A percentile compares a stretch with the other conserved stretches of the same genome.
Evolutionary conservation across 148 eudicot genomes (phyloP).

Genomic region (Bassia scoparia): DNA sequence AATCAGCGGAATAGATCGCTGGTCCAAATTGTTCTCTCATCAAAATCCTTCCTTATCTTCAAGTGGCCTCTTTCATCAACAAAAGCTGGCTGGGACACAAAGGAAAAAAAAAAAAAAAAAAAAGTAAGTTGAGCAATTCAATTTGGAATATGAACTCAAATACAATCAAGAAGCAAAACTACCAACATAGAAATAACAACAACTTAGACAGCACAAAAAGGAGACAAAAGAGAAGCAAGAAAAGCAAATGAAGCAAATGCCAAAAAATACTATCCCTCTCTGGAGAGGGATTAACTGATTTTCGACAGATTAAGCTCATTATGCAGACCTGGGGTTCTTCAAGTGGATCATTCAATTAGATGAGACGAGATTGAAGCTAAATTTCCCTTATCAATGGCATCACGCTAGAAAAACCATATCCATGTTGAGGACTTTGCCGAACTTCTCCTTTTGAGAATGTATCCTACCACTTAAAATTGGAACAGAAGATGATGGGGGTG

Average conservation of each 20-base stretch:
- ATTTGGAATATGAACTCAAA: not conserved
- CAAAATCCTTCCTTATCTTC: conserved; percentile 72
- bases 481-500: conserved; percentile 47
- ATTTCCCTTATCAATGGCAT: conserved; percentile 37
- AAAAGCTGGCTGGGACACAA: conserved; percentile 48
- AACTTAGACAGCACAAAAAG: conserved; percentile 7
- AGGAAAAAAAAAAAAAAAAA: not conserved
- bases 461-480: conserved; percentile 54
- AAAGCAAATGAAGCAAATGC: not conserved
- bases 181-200: not conserved
- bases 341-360: conserved; percentile 73
- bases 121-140: conserved; percentile 6
- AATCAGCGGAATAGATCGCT: conserved; percentile 76
- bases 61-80: conserved; percentile 77
- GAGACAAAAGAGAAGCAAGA: not conserved
- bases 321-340: conserved; percentile 79
- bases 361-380: conserved; percentile 65
- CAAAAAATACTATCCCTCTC: not conserved
- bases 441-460: conserved; percentile 54
- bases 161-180: not conserved
- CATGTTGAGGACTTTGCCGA: conserved; percentile 56
- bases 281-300: not conserved
- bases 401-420: conserved; percentile 34
- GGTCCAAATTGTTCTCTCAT: conserved; percentile 94
- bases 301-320: not conserved